Evolutionary conservation across 257 asterid species (phyloP), one percentile per base, ranked within the genome.

Genomic region (Solanum clarkiae): DNA sequence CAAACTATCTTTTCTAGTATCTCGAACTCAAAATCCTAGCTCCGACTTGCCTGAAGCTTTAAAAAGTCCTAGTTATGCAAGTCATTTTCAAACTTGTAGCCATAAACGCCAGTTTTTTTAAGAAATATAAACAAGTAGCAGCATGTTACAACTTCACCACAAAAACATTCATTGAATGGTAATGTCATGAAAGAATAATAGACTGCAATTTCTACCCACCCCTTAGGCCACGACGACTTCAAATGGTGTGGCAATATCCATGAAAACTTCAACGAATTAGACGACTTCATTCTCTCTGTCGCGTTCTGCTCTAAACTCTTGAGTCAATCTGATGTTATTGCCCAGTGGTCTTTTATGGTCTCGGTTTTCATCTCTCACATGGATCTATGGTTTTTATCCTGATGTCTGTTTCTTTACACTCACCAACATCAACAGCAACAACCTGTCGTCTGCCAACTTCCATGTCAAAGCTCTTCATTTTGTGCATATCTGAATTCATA

Each of bases 371-470:
- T 24, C 74, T 13, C 71, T 87, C 84, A 47, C 90, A 81, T 86
- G 88, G 89, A 87, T 90, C 92, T 83, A 83, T 54, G 62, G 85
- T 81, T 24, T 69, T 83, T 42, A 51, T 85, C 57, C 84, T 77
- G 81, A 24, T 87, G 77, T 84, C 84, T 79, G 68, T 40, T 42
- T 90, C 93, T 80, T 86, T 90, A 45, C 86, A 79, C 29, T 87
- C 90, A 15, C 80, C 89, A 10, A 57, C 90, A 12, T 82, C 89
- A 10, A 63, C 86, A 72, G 79, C 86, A 80, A 86, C 80, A 54
- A 80, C 70, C 55, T 80, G 89, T 26, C 90, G 32, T 68, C 86
- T 90, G 57, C 79, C 93, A 72, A 87, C 77, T 79, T 91, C 91
- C 20, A 80, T 10, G 29, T 89, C 92, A 57, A 81, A 57, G 71